Evolutionary conservation across 805 yeast species (phyloP), one percentile per base, ranked within the genome.

Genomic region (Nadsonia fulvescens): DNA sequence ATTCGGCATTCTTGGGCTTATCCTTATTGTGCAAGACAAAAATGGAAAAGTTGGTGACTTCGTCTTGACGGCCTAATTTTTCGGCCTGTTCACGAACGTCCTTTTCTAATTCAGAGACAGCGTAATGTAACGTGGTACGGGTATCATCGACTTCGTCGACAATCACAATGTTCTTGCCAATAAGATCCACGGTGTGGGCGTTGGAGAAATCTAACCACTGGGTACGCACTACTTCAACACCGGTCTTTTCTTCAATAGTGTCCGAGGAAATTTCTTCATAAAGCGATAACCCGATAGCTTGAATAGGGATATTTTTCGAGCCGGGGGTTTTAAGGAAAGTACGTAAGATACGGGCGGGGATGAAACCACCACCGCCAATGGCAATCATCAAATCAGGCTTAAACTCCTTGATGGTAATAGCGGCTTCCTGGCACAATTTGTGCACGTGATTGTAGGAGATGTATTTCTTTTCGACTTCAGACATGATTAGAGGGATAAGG

Each of bases 291-390:
- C 89, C 91, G 39, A 86, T 79, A 24, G 98, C 95, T 70, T 83
- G 86, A 44, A 86, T 81, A 43, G 93, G 73, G 33, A 82, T 73
- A 42, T 83, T 86, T 40, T 91, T 86, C 33, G 72, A 58, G 33
- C 92, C 92, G 15, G 76, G 78, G 38, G 73, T 76, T 52, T 83
- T 86, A 39, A 86, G 59, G 53, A 86, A 89, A 2, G 96, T 72
- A 51, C 98, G 70, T 48, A 86, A 63, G 54, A 89, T 89, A 50
- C 98, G 70, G 6, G 98, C 95, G 14, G 96, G 98, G 32, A 86
- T 89, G 51, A 86, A 79, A 2, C 96, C 98, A 47, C 98, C 93
- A 41, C 93, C 93, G 44, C 61, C 98, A 43, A 86, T 81, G 39
- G 96, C 95, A 35, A 86, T 78, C 53, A 83, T 78, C 32, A 79